Base-by-base conservation (phyloP, 805 yeast genomes). In the Wickerhamomyces silvicola region DNA sequence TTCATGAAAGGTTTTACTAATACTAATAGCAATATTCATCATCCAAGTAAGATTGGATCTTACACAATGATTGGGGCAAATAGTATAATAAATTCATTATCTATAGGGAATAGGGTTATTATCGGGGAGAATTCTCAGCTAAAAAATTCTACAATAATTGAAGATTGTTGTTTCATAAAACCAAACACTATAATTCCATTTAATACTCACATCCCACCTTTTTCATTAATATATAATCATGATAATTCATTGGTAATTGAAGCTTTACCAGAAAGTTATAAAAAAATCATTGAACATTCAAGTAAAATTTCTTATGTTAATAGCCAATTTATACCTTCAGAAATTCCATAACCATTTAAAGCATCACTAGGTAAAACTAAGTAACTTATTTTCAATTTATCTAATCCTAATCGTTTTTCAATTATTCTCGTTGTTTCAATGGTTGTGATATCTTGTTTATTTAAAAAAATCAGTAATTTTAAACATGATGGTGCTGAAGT, bases 101-200 rank as follows among this genome's bases (percentile, higher is more conserved):
- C 46, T 24, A 52, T 75, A 6, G 80, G 80, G 0, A 69, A 60
- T 35, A 47, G 79, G 15, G 78, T 73, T 2, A 36, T 58, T 8
- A 53, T 75, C 3, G 80, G 75, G 5, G 37, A 38, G 1, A 40
- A 56, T 21, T 70, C 75, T 36, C 32, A 38, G 0, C 38, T 75
- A 11, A 59, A 52, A 2, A 52, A 59, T 24, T 43, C 57, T 16
- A 54, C 66, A 7, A 55, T 65, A 1, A 50, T 75, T 10, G 64
- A 71, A 43, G 82, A 75, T 31, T 70, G 78, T 44, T 70, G 75
- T 34, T 38, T 70, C 3, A 56, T 75, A 4, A 60, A 62, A 15
- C 54, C 59, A 30, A 63, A 62, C 10, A 59, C 70, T 0, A 37
- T 42, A 3, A 40, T 75, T 3, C 75, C 76, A 0, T 54, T 60